Evolutionary conservation across 1,139 yeast species (phyloP).

Genomic region (Neolecta irregularis): DNA sequence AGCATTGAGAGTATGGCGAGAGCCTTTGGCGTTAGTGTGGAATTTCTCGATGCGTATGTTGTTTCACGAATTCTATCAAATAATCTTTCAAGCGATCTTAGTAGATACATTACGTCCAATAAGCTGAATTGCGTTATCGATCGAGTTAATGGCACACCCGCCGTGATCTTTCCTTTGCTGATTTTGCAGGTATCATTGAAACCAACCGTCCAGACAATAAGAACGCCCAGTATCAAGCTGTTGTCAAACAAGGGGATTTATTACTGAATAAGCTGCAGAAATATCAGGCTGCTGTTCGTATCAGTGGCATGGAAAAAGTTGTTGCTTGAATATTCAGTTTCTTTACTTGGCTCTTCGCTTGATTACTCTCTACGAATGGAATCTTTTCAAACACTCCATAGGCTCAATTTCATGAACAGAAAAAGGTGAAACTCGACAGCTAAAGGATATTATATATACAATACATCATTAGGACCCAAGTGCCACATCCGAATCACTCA

Average conservation of each 20-base stretch:
- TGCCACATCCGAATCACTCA: not conserved
- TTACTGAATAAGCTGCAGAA: conserved; percentile 87
- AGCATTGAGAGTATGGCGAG: conserved; percentile 86
- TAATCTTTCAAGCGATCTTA: conserved; percentile 47
- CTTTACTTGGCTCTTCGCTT: not conserved
- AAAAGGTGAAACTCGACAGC: not conserved
- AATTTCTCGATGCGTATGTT: conserved; percentile 50
- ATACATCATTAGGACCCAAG: not conserved
- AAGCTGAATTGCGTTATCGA: conserved; percentile 92
- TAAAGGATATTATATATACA: not conserved
- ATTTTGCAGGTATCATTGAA: conserved; percentile 55
- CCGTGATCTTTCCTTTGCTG: not conserved
- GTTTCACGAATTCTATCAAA: not conserved
- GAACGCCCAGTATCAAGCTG: conserved; percentile 77
- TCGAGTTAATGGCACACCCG: conserved; percentile 84
- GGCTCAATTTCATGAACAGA: not conserved
- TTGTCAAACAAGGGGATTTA: conserved; percentile 85
- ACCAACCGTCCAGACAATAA: conserved; percentile 94
- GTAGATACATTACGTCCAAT: conserved; percentile 84
- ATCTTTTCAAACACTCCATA: not conserved
- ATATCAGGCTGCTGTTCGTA: conserved; percentile 94
- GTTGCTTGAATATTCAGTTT: not conserved
- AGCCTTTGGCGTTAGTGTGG: conserved; percentile 75
- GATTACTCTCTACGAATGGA: not conserved
- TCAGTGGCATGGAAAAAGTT: conserved; percentile 83